These are phyloP conservation scores for Wickerhamomyces rabaulensis DNA, from an alignment of 805 yeast species.

Conservation along the genomic window DNA sequence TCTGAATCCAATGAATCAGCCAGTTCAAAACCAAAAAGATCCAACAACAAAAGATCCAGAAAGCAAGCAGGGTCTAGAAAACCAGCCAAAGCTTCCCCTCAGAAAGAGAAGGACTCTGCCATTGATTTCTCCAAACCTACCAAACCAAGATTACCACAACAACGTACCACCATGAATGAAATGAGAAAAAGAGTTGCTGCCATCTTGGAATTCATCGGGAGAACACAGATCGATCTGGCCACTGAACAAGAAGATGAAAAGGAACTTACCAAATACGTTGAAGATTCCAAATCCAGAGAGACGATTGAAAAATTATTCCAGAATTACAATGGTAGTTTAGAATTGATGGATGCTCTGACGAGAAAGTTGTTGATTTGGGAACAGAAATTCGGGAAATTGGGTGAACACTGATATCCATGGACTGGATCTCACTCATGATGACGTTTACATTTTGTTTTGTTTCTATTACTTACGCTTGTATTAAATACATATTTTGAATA, in stretches of 20 bases:
- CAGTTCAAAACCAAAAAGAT: conserved; percentile 14
- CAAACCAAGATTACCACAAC: conserved; percentile 79
- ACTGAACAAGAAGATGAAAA: conserved; percentile 62
- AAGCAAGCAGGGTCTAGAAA: conserved; percentile 7
- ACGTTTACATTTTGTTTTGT: neutral
- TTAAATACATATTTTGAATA: neutral
- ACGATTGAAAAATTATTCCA: conserved; percentile 39
- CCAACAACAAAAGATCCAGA: conserved; percentile 14
- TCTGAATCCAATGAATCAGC: conserved; percentile 19
- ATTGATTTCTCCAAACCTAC: conserved; percentile 64
- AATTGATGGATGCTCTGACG: conserved; percentile 68
- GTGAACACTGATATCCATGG: conserved; percentile 9
- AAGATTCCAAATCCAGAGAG: conserved; percentile 32
- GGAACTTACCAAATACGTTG: conserved; percentile 41
- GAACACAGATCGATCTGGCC: conserved; percentile 79
- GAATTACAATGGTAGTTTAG: conserved; percentile 54
- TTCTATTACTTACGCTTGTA: neutral
- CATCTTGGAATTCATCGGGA: conserved; percentile 82
- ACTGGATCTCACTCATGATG: too few species aligned
- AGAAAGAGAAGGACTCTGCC: conserved; percentile 23
- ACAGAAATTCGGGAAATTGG: conserved; percentile 43
- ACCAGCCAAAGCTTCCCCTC: neutral
- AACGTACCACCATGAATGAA: conserved; percentile 69
- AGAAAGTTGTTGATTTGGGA: conserved; percentile 76
- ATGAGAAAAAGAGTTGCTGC: conserved; percentile 87